Conservation (phyloP, 768 basidiomycete genomes). For the Mycena polygramma region DNA sequence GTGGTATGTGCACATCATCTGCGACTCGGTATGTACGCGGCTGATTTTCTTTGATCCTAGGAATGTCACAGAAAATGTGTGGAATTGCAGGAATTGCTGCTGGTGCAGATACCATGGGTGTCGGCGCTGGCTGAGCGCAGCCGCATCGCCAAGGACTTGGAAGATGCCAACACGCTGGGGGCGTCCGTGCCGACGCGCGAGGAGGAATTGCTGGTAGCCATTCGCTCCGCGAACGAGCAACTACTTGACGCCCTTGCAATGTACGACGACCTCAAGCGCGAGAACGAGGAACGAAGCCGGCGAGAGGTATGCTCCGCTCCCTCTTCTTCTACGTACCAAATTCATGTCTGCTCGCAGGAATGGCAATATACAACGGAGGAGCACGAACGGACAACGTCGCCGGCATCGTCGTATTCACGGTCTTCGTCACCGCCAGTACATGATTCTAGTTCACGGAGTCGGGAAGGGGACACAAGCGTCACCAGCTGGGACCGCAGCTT, state of each 20-base stretch:
- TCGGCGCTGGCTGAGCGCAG: constrained; percentile 79
- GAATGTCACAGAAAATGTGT: constrained; percentile 88
- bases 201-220: constrained; percentile 24
- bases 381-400: too few species aligned
- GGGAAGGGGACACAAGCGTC: too few species aligned
- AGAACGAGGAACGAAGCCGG: constrained; percentile 20
- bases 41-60: constrained; percentile 53
- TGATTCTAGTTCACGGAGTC: too few species aligned
- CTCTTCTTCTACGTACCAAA: too few species aligned
- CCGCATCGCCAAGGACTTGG: constrained; percentile 16
- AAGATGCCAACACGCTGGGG: constrained; percentile 53
- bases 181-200: constrained; percentile 59
- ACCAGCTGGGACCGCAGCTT: too few species aligned
- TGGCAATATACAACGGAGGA: too few species aligned
- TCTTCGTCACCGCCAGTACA: too few species aligned
- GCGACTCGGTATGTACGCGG: neutral
- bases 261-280: constrained; percentile 27
- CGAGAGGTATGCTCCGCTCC: neutral
- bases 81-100: constrained; percentile 86
- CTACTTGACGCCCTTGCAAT: constrained; percentile 25
- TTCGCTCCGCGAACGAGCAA: constrained; percentile 25
- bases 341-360: too few species aligned
- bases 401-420: too few species aligned
- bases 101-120: constrained; percentile 93
- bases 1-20: constrained; percentile 53